Conservation (phyloP, 1,284 basidiomycete species). For the Tetrapyrgos nigripes region DNA sequence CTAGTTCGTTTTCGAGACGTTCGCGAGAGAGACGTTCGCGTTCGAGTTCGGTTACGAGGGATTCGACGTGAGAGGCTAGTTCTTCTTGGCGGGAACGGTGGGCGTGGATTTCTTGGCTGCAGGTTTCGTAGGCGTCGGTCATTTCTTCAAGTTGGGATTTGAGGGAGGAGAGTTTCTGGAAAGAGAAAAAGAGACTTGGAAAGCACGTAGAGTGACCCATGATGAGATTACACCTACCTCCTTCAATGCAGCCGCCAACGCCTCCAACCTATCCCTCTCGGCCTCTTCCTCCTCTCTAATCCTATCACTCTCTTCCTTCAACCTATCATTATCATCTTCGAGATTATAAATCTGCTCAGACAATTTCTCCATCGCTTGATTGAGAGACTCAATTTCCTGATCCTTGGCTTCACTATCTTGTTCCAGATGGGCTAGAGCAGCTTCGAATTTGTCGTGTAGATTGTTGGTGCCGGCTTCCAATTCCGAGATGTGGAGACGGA, state of each 20-base stretch:
- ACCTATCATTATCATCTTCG: conserved; percentile 64
- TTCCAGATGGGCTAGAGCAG: conserved; percentile 75
- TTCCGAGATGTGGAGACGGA: conserved; percentile 75
- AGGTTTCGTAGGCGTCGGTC: conserved; percentile 65
- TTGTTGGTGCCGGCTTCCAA: conserved; percentile 75
- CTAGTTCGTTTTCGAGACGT: conserved; percentile 59
- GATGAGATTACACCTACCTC: conserved; percentile 53
- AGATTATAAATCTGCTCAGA: conserved; percentile 63
- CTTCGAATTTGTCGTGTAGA: conserved; percentile 76
- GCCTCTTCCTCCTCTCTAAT: conserved; percentile 68
- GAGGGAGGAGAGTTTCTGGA: conserved; percentile 67
- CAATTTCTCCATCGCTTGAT: conserved; percentile 76
- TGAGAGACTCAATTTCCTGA: conserved; percentile 73
- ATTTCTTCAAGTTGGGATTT: conserved; percentile 71
- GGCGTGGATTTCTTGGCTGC: conserved; percentile 62
- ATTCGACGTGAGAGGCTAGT: conserved; percentile 77
- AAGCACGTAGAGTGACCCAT: conserved; percentile 1
- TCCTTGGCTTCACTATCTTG: conserved; percentile 75
- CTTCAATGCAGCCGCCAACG: conserved; percentile 76
- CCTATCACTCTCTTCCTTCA: conserved; percentile 55
- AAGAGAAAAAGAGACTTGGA: conserved; percentile 14
- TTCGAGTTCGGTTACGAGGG: conserved; percentile 71
- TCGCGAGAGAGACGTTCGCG: conserved; percentile 63
- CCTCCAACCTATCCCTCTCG: conserved; percentile 77
- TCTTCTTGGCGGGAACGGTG: conserved; percentile 77